Evolutionary conservation across 306 rosid genomes (phyloP), one percentile per base, ranked within the genome.

Genomic region (Mimosa bimucronata): DNA sequence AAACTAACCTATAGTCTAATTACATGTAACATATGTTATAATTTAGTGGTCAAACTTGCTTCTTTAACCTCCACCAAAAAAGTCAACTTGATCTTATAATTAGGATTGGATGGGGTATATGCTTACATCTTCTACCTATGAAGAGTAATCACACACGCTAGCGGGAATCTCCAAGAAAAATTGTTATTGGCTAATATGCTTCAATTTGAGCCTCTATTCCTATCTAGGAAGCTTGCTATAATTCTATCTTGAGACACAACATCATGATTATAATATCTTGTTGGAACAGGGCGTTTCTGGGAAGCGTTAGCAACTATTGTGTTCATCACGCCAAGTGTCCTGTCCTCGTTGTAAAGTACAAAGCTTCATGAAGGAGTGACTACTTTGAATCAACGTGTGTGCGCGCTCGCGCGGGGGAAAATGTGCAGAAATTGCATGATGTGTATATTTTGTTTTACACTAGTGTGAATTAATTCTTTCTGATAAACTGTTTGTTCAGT

Each of bases 261-360:
- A 12, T 79, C n/a, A 82, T 81, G 4, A 84, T 28, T 19, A 13
- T n/a, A 41, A 57, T 12, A 6, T 14, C 1, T 38, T 21, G n/a
- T 18, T 74, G 53, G 25, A 57, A 52, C 75, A 77, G 81, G 81
- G 65, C 74, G 23, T 66, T 77, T 23, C 50, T 67, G 66, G 75
- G 74, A 52, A 77, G 75, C 9, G 31, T 77, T 21, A 77, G 74
- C 67, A 52, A 37, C 55, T 66, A 77, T 50, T 77, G 81, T 50
- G 62, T 52, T 50, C 45, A 67, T 10, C 10, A 66, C 3, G 64
- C 81, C 65, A 77, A 66, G 50, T 66, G 81, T 52, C 75, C 81
- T 66, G 81, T 77, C 29, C 66, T 77, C 40, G 75, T 77, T 34
- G 66, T 66, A 25, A 66, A 16, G 66, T 53, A 81, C 31, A 45